Base-by-base conservation (phyloP, 768 basidiomycete genomes). In the Auricularia sp. region DNA sequence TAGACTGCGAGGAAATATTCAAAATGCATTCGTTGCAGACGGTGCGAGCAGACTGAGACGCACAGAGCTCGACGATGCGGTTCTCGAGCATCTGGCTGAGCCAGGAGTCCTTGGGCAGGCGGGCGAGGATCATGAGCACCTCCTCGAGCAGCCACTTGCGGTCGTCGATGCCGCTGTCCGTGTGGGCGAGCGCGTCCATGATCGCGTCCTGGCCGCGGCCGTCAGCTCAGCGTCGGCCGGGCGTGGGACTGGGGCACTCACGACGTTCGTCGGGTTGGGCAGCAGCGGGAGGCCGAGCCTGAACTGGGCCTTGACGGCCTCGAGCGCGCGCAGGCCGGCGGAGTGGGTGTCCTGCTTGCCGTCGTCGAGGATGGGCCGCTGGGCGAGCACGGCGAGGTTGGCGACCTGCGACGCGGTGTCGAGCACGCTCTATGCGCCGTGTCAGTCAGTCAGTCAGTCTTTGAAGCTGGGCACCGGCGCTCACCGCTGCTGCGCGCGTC, bases 61-160 rank as follows among this genome's bases (percentile, higher is more conserved):
- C 65, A 90, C 90, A 70, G 36, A 84, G 76, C 69, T 85, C 76
- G 51, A 91, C 73, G 58, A 76, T 68, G n/a, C 64, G 71, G 21
- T 68, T 70, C 63, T 81, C 73, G 1, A 77, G 67, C 51, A 74
- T 69, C 73, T 80, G 71, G 74, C 82, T 72, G 14, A 77, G 14
- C 21, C 65, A 12, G 2, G 65, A 68, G 23, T 83, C 83, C 5
- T 80, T 76, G 21, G 84, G 82, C 61, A 88, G 77, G 8, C 79
- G 76, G 2, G 89, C 82, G 62, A 91, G 79, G 66, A 87, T 82
- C 3, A 79, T 79, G 21, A 92, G 75, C 11, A 84, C 77, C 69
- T 91, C 81, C 70, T 92, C 91, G 44, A 92, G 84, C 90, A 87
- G 74, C 72, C 90, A 79, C 73, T 90, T 88, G 62, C 91, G 81